Conservation (phyloP, 1,284 basidiomycete species). For the Amylostereum chailletii region DNA sequence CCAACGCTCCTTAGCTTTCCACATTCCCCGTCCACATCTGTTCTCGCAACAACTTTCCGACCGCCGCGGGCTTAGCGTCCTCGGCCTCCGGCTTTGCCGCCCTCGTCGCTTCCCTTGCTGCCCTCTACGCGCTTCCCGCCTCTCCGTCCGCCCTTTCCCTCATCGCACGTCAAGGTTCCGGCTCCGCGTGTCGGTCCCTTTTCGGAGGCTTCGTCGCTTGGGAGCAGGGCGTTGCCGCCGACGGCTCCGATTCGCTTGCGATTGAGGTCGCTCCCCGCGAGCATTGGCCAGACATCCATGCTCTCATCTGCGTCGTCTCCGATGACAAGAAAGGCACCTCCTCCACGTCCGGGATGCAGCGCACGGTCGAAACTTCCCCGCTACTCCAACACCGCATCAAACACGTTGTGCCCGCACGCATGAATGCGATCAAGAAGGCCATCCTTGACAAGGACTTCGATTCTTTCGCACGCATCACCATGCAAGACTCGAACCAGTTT, state of each 20-base stretch:
- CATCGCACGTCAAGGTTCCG: slow-evolving; percentile 95
- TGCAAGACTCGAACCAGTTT: slow-evolving; percentile 98
- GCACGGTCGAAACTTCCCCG: slow-evolving; percentile 87
- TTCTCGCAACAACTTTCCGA: slow-evolving; percentile 99
- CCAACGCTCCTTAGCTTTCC: slow-evolving; percentile 49
- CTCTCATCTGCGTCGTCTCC: slow-evolving; percentile 94
- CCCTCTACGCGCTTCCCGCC: slow-evolving; percentile 75
- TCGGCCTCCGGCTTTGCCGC: slow-evolving; percentile 97
- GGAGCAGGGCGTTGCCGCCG: slow-evolving; percentile 65
- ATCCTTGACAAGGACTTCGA: slow-evolving; percentile 83
- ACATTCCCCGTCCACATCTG: slow-evolving; percentile 75
- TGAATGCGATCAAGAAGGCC: slow-evolving; percentile 76
- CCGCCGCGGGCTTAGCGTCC: slow-evolving; percentile 95
- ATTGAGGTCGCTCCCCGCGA: slow-evolving; percentile 79
- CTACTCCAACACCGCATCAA: slow-evolving; percentile 88
- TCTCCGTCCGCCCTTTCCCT: slow-evolving; percentile 71
- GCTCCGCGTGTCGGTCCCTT: slow-evolving; percentile 95
- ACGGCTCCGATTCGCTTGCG: slow-evolving; percentile 85
- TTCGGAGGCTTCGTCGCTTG: slow-evolving; percentile 98
- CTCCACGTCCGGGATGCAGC: slow-evolving; percentile 95
- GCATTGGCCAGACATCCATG: slow-evolving; percentile 95
- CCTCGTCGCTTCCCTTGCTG: slow-evolving; percentile 82
- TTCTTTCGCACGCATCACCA: slow-evolving; percentile 84
- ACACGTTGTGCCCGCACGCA: slow-evolving; percentile 81
- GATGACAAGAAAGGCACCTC: slow-evolving; percentile 97